Evolutionary conservation across 805 yeast genomes (phyloP).

Genomic region (Hemisphaericaspora nanyangensis): DNA sequence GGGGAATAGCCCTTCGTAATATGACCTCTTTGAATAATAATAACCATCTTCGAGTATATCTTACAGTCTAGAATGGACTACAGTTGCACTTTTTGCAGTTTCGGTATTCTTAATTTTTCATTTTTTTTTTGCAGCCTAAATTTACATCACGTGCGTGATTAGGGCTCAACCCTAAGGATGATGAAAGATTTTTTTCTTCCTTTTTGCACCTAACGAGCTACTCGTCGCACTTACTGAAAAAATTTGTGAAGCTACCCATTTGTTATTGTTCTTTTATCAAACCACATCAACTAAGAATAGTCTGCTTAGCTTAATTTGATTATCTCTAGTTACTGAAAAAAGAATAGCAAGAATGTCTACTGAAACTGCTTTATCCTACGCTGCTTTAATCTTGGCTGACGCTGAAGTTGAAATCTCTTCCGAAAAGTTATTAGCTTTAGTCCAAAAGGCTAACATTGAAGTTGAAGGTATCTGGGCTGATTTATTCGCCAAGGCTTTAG

Average conservation of each 20-base stretch:
- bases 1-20: too few relatives aligned
- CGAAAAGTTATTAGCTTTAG: constrained; percentile 42
- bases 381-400: constrained; percentile 49
- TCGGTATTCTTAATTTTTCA: background rate
- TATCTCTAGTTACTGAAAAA: constrained; percentile 38
- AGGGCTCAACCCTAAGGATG: constrained; percentile 1
- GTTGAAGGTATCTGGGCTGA: constrained; percentile 47
- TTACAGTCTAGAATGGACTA: background rate
- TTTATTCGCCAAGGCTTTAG: constrained; percentile 46
- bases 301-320: constrained; percentile 50
- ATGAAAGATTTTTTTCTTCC: background rate
- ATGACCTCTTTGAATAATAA: too few relatives aligned
- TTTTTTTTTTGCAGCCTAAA: background rate
- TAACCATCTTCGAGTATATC: too few relatives aligned
- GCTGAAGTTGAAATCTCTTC: constrained; percentile 44
- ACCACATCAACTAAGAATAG: constrained; percentile 43
- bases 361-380: constrained; percentile 48
- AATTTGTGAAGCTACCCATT: background rate
- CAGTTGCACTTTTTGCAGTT: background rate
- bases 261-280: constrained; percentile 1
- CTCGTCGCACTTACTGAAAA: background rate
- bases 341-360: constrained; percentile 32
- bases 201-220: background rate
- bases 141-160: background rate
- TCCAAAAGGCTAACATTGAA: constrained; percentile 40